Evolutionary conservation across 1,284 basidiomycete species (phyloP), one percentile per base, ranked within the genome.

Genomic region (Malassezia caprae): DNA sequence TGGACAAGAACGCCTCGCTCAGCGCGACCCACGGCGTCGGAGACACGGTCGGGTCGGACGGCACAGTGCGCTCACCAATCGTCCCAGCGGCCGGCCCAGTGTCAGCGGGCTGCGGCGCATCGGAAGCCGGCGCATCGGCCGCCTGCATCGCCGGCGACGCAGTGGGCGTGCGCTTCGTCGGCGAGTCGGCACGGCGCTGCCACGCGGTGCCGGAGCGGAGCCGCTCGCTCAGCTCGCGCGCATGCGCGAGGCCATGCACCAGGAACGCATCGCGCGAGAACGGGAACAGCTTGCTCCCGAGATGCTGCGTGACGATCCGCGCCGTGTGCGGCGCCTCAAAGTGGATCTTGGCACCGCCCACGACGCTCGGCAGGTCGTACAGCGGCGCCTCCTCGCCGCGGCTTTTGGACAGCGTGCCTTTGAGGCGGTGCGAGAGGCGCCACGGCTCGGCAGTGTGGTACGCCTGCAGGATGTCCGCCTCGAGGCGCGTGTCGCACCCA

Each of bases 381-480:
- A 54, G 31, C 15, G 63, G 59, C 39, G 63, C 57, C 21, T 64
- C 63, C 44, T 64, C 62, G n/a, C 47, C 45, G 27, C 34, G 27
- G n/a, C 19, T 35, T 39, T 10, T 60, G 17, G 32, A 37, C 40
- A 54, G 52, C 32, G 56, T 41, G 4, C 23, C 47, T 13, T 57
- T 11, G 39, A 46, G 42, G 32, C 55, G 55, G 27, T 34, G 21
- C 17, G 31, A 28, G 17, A 57, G 23, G 34, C 68, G 60, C 70
- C 72, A 77, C 0, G 76, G 76, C 15, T 66, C 55, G 21, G 75
- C 77, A 15, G 63, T 40, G 0, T 58, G 48, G 51, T 75, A 78
- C 0, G 76, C 76, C 2, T 53, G 32, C 42, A 77, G 75, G 27
- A 78, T 65, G 13, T 73, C 68, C 0, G 57, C 44, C 6, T 75